Conservation (phyloP, 1,284 basidiomycete species). For the Ustilago tritici region DNA sequence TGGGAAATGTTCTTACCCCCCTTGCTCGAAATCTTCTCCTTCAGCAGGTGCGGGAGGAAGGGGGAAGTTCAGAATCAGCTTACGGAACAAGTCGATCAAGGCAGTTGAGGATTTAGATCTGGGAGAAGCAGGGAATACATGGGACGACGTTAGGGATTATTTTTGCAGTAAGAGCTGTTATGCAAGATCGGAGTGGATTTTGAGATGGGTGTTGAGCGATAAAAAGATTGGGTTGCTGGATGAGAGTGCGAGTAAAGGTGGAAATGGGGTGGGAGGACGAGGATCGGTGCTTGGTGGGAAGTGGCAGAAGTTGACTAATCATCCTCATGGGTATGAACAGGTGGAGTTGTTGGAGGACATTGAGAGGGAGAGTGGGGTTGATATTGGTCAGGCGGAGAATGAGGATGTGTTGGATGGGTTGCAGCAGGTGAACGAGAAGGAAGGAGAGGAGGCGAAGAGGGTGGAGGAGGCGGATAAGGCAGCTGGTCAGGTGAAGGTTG, state of each 20-base stretch:
- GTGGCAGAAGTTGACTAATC: slow-evolving; percentile 87
- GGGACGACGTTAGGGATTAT: slow-evolving; percentile 22
- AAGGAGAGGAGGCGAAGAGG: background rate
- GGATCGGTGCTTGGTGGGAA: slow-evolving; percentile 79
- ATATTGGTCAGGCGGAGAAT: slow-evolving; percentile 1
- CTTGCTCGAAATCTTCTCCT: slow-evolving; percentile 23
- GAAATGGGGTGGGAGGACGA: slow-evolving; percentile 77
- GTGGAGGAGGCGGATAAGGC: background rate
- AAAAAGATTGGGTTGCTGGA: slow-evolving; percentile 21
- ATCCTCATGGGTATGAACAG: slow-evolving; percentile 79
- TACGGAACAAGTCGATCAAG: slow-evolving; percentile 21
- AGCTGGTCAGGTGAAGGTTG: background rate
- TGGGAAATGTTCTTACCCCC: slow-evolving; percentile 32
- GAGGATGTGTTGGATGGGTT: slow-evolving; percentile 3
- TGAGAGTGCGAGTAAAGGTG: slow-evolving; percentile 65
- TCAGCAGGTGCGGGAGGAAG: background rate
- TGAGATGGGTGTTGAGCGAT: slow-evolving; percentile 44
- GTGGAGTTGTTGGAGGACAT: slow-evolving; percentile 51
- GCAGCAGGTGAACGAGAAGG: background rate
- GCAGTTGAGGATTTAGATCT: slow-evolving; percentile 26
- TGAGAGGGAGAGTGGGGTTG: slow-evolving; percentile 19
- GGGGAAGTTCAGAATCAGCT: slow-evolving; percentile 27
- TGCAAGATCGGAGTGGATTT: slow-evolving; percentile 43
- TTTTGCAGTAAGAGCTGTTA: slow-evolving; percentile 40
- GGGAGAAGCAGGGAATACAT: slow-evolving; percentile 35